Base-by-base conservation (phyloP, 2,329 filamentous ascomycete genomes). In the Sporothrix schenckii region DNA sequence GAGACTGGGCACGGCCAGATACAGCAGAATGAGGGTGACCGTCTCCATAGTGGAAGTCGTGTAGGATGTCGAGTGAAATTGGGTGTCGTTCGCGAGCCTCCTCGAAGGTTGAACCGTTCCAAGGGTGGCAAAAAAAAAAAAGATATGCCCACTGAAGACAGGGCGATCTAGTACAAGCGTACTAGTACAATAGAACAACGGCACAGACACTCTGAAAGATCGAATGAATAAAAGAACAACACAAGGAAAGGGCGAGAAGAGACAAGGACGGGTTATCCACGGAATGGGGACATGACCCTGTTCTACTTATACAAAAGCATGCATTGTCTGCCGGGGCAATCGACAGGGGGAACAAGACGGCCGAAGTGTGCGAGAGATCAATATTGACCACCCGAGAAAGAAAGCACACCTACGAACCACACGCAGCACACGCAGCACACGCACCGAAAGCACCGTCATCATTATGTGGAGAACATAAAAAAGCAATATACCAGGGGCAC, bases 1-100 rank as follows among this genome's bases (percentile, higher is more conserved):
- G 30, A 85, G 76, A 70, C 81, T 80, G 7, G 83, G 82, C 44
- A 84, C 77, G 49, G 82, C 82, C 67, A 85, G 75, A 73, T 83
- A 83, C 24, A 84, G 77, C 49, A 83, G 74, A 41, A 83, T 61
- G 19, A 82, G 72, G 41, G 80, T 76, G 67, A 83, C 69, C 63
- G 75, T 77, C 72, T 83, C 80, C 81, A 83, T 82, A 7, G 65
- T 30, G n/a, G 65, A 24, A 3, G 50, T 1, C 34, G 72, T 78
- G 70, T 30, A 4, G n/a, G 19, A 58, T 7, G 65, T 14, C 19
- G 58, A 19, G 30, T 24, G 47, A 16, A 27, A 24, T 61, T 34
- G 34, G 34, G 5, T 34, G 34, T 34, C 34, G 34, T 34, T 34
- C 56, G 39, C 4, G 56, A 21, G 4, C 19, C 10, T 16, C 34